These are phyloP conservation scores for Ophiocordyceps polyrhachis-furcata DNA, from an alignment of 2,329 filamentous ascomycete species.

Conservation along the genomic window DNA sequence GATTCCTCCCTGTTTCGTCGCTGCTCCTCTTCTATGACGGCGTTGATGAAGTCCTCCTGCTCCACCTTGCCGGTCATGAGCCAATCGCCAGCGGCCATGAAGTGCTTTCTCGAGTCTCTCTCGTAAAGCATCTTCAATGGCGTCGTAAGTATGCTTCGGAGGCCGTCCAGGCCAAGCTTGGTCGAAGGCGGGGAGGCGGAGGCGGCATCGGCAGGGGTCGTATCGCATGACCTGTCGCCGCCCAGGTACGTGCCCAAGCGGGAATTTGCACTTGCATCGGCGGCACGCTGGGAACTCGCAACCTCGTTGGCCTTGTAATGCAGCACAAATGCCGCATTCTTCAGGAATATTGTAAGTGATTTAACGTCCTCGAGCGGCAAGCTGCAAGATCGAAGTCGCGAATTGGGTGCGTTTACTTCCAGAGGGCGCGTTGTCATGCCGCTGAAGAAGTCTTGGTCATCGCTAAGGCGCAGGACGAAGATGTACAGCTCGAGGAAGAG, in stretches of 20 bases:
- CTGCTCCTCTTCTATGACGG: constrained; percentile 78
- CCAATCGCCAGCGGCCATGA: constrained; percentile 75
- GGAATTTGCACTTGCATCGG: constrained; percentile 6
- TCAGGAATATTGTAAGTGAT: constrained; percentile 63
- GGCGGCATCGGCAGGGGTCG: neutral
- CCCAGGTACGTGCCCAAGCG: constrained; percentile 13
- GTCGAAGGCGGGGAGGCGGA: constrained; percentile 4
- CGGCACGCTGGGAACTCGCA: constrained; percentile 10
- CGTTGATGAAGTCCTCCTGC: constrained; percentile 71
- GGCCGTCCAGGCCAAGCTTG: constrained; percentile 49
- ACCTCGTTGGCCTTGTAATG: constrained; percentile 65
- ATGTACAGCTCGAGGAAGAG: constrained; percentile 89
- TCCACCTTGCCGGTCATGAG: constrained; percentile 79
- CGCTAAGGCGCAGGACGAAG: constrained; percentile 79
- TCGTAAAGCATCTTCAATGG: constrained; percentile 81
- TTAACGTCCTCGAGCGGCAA: constrained; percentile 55
- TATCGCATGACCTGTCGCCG: neutral
- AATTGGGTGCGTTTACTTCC: constrained; percentile 20
- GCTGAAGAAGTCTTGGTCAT: constrained; percentile 88
- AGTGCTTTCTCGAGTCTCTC: constrained; percentile 72
- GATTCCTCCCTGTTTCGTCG: constrained; percentile 41
- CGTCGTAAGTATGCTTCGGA: constrained; percentile 63
- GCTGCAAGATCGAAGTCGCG: constrained; percentile 41
- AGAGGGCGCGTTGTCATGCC: constrained; percentile 24
- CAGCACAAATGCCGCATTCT: constrained; percentile 75